Conservation (phyloP, 2,329 filamentous ascomycete species). For the Hirsutella thompsonii region DNA sequence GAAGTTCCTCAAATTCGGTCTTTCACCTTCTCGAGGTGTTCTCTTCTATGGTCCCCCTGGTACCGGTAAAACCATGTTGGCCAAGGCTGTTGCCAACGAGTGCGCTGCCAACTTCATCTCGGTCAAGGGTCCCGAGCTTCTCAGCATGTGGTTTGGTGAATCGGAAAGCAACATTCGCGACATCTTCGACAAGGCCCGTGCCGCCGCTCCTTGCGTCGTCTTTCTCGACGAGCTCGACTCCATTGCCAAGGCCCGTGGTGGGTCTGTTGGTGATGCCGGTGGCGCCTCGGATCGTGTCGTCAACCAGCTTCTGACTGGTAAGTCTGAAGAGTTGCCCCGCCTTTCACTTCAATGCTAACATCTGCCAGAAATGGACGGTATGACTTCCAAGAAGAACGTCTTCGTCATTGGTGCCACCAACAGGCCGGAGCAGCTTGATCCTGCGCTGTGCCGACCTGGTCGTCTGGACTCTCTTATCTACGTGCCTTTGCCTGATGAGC, state of each 20-base stretch:
- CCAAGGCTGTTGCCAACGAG: constrained; percentile 98
- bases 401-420: constrained; percentile 99
- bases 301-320: constrained; percentile 96
- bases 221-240: constrained; percentile 98
- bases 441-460: constrained; percentile 92
- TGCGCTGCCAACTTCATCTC: constrained; percentile 99
- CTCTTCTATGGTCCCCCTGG: constrained; percentile 97
- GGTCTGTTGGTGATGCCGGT: constrained; percentile 88
- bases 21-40: constrained; percentile 95
- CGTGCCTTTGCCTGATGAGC: constrained; percentile 88
- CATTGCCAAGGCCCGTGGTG: constrained; percentile 98
- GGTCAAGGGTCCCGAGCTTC: constrained; percentile 92
- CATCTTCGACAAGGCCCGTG: constrained; percentile 99
- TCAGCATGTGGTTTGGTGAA: constrained; percentile 99
- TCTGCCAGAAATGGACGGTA: constrained; percentile 82
- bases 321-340: constrained; percentile 19
- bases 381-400: constrained; percentile 99
- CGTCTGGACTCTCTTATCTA: constrained; percentile 99
- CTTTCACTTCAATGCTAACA: not conserved
- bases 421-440: constrained; percentile 95
- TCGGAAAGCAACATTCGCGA: constrained; percentile 99
- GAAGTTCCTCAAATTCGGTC: constrained; percentile 99
- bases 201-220: constrained; percentile 93
- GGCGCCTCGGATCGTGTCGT: constrained; percentile 99
- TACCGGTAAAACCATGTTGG: constrained; percentile 99